These are phyloP conservation scores for Venturiaceae sp. DNA, from an alignment of 2,329 filamentous ascomycete species.

Conservation along the genomic window DNA sequence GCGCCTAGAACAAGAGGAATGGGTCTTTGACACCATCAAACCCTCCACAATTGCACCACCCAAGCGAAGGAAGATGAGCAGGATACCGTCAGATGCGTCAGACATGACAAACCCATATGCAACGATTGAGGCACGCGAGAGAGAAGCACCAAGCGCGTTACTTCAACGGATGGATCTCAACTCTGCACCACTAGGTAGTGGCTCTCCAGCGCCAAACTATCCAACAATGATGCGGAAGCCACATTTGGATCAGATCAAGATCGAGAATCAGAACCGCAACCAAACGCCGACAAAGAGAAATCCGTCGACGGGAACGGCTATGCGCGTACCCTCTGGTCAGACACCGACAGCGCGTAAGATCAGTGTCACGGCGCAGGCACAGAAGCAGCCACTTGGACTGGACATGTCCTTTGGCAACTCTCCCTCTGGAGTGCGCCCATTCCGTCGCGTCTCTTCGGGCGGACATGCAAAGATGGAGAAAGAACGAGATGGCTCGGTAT, in stretches of 20 bases:
- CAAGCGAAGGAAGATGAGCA: conserved; percentile 37
- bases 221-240: conserved; percentile 15
- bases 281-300: conserved; percentile 15
- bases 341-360: conserved; percentile 34
- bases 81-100: conserved; percentile 28
- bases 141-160: conserved; percentile 10
- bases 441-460: conserved; percentile 72
- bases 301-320: conserved; percentile 27
- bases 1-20: conserved; percentile 66
- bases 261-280: background rate
- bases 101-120: conserved; percentile 9
- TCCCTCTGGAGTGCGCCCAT: conserved; percentile 83
- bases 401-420: conserved; percentile 93
- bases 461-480: conserved; percentile 17
- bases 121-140: conserved; percentile 2
- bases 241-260: conserved; percentile 12
- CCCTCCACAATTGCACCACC: conserved; percentile 22
- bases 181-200: conserved; percentile 29
- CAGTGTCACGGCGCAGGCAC: conserved; percentile 20
- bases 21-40: conserved; percentile 93
- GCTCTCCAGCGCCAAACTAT: conserved; percentile 26
- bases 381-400: conserved; percentile 70
- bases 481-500: background rate
- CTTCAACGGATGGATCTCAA: conserved; percentile 34
- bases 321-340: conserved; percentile 22